These are phyloP conservation scores for Albatrellus ellisii DNA, from an alignment of 768 basidiomycete species.

Conservation along the genomic window DNA sequence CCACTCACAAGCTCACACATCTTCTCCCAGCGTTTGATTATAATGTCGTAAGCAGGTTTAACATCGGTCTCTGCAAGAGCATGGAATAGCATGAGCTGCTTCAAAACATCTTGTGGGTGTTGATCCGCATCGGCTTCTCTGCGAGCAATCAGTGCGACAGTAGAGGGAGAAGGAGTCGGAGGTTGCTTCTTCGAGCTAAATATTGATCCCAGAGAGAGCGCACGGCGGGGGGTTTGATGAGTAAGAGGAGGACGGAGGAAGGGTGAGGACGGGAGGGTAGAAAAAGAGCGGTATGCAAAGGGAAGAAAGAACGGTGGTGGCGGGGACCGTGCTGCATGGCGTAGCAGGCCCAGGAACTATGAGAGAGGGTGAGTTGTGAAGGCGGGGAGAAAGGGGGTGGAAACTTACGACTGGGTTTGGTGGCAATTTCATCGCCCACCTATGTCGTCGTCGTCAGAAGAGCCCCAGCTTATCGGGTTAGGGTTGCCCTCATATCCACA, in stretches of 20 bases:
- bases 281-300: conserved; percentile 1
- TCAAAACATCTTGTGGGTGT: conserved; percentile 50
- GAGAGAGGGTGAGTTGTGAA: conserved; percentile 11
- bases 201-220: conserved; percentile 4
- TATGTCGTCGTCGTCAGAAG: background rate
- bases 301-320: conserved; percentile 16
- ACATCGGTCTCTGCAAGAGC: conserved; percentile 54
- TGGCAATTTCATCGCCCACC: background rate
- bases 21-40: conserved; percentile 73
- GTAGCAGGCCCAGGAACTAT: conserved; percentile 27
- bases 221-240: background rate
- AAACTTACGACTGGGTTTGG: conserved; percentile 5
- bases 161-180: conserved; percentile 38
- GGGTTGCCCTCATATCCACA: background rate
- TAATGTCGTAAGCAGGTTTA: conserved; percentile 54
- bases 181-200: conserved; percentile 5
- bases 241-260: background rate
- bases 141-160: conserved; percentile 57
- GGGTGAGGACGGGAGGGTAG: conserved; percentile 3
- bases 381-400: conserved; percentile 8
- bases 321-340: conserved; percentile 20
- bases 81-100: conserved; percentile 57
- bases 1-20: conserved; percentile 70
- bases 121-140: conserved; percentile 72
- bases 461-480: background rate